phyloP scores from a whole-genome alignment of 2,329 filamentous ascomycete species.

The Tolypocladium guangdongense region DNA sequence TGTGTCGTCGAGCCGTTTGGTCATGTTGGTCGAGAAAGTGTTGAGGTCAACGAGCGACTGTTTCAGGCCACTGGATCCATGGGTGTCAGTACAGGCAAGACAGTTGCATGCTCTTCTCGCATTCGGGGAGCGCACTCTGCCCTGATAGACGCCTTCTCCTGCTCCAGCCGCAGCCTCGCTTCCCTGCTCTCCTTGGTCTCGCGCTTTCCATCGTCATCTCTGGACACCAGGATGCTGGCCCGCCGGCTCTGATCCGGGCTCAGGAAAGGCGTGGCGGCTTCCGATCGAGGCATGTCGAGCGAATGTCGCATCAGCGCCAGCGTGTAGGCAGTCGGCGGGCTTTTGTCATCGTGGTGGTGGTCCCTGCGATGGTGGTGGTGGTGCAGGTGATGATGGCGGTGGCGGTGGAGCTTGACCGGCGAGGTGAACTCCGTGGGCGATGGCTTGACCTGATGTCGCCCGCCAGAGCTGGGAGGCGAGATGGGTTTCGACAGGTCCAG shows the following conservation, averaged over 20 bases:
- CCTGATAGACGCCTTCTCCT: constrained; percentile 15
- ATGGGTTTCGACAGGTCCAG: constrained; percentile 8
- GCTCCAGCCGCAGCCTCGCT: constrained; percentile 28
- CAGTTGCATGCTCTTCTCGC: too few species aligned
- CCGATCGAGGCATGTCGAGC: constrained; percentile 33
- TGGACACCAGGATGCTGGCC: constrained; percentile 26
- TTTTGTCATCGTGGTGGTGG: constrained; percentile 18
- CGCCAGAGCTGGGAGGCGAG: constrained; percentile 11
- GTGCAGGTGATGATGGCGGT: constrained; percentile 15
- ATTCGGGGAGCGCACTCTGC: constrained; percentile 18
- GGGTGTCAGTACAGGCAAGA: background rate
- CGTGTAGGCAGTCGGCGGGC: constrained; percentile 13
- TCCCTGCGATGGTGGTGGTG: constrained; percentile 22
- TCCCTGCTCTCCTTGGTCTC: constrained; percentile 28
- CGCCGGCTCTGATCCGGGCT: constrained; percentile 33
- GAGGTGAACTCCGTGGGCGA: constrained; percentile 45
- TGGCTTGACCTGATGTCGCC: constrained; percentile 42
- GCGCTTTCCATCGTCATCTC: constrained; percentile 14
- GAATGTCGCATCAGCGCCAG: constrained; percentile 25
- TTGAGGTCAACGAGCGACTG: constrained; percentile 43
- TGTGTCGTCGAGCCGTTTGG: constrained; percentile 57
- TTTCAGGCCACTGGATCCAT: constrained; percentile 22
- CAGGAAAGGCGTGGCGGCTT: constrained; percentile 30
- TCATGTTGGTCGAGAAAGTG: constrained; percentile 50
- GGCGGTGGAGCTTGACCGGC: constrained; percentile 30